phyloP scores from a whole-genome alignment of 129 eudicot genomes.

The Daucus carota region DNA sequence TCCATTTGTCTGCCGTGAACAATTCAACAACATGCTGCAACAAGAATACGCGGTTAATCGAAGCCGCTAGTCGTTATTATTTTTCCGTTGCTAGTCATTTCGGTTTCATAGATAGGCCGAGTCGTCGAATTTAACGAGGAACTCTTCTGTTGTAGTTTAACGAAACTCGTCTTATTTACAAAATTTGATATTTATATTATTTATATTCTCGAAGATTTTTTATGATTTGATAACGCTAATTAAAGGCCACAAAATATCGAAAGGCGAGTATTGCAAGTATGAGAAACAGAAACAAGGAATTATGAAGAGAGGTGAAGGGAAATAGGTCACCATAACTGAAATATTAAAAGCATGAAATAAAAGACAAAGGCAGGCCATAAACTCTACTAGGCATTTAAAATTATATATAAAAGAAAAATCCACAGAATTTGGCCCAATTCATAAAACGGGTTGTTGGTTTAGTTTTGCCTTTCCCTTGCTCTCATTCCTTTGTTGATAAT shows the following conservation, averaged over 20 bases:
- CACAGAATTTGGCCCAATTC: background rate
- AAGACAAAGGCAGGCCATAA: background rate
- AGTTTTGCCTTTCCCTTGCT: background rate
- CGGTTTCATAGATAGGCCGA: no score
- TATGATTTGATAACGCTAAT: no score
- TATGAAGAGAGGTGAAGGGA: background rate
- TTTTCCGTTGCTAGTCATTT: no score
- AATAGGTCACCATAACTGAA: conserved; percentile 12
- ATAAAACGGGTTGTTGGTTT: background rate
- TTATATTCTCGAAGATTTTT: no score
- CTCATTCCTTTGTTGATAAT: background rate
- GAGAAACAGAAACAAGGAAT: background rate
- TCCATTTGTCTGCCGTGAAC: background rate
- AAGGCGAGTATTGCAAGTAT: no score
- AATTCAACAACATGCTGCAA: background rate
- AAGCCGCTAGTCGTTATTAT: background rate
- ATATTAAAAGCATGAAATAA: background rate
- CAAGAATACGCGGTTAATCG: background rate
- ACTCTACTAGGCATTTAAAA: background rate
- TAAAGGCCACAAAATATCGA: no score
- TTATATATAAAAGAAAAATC: background rate
- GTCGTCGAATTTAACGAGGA: no score
- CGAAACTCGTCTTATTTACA: no score
- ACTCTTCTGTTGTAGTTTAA: no score
- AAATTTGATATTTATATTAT: no score